Evolutionary conservation across 1,284 basidiomycete species (phyloP), one percentile per base, ranked within the genome.

Genomic region (Malassezia dermatis): DNA sequence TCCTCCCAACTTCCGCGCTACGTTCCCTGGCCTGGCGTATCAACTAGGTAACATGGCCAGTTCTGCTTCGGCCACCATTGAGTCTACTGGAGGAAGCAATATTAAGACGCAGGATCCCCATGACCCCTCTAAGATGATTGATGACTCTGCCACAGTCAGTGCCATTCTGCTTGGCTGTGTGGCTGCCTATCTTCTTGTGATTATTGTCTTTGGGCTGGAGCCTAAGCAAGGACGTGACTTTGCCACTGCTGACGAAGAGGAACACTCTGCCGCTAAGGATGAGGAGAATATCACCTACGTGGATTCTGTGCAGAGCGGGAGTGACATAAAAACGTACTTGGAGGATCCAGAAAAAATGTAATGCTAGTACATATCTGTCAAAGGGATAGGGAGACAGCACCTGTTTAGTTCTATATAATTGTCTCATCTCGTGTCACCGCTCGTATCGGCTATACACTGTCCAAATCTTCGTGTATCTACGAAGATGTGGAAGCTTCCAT

Each of bases 11-110:
- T 96, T 94, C 81, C 81, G 91, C 51, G 88, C 89, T 8, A 86
- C 88, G 0, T 95, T 93, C 80, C 85, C 86, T 19, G 91, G 91
- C 62, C 82, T 93, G 0, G 84, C 86, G 0, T 96, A 93, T 77
- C 90, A 94, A 55, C 62, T 75, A 35, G 76, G 76, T 54, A 78
- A 76, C 65, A 93, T 93, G 85, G 82, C 91, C 8, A 88, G 86
- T 0, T 83, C 85, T 0, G 87, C 88, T 0, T 85, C 87, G 4
- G 82, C 88, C 0, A 89, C 94, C 73, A 93, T 96, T 64, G 90
- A 95, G 80, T 83, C 90, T 1, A 82, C 83, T 78, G 78, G 78
- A 0, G 80, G 80, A 2, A 69, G 76, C 17, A 60, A 67, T 44
- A 54, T 69, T 26, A 62, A 59, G 31, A 60, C 61, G 1, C 30